phyloP scores from a whole-genome alignment of 176 grass and related monocot genomes.

The Lolium perenne region DNA sequence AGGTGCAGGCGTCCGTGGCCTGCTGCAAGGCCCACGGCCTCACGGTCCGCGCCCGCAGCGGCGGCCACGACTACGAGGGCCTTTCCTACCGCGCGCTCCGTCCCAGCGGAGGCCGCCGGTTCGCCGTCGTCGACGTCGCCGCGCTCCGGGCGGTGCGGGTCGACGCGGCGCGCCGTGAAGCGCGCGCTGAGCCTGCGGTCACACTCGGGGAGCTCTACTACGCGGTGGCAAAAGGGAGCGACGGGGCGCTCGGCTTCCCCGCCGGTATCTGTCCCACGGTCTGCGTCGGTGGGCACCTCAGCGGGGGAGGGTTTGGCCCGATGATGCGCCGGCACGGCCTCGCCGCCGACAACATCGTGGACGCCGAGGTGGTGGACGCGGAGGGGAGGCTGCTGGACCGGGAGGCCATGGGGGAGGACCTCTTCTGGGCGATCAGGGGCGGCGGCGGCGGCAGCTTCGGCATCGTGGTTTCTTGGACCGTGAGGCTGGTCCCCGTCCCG shows the following conservation, averaged over 20 bases:
- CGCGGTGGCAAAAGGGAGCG: slow-evolving; percentile 37
- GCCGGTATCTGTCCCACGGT: slow-evolving; percentile 68
- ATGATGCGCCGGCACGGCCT: slow-evolving; percentile 65
- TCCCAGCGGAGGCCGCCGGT: slow-evolving; percentile 7
- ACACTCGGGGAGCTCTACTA: slow-evolving; percentile 78
- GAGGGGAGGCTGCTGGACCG: slow-evolving; percentile 53
- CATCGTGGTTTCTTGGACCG: slow-evolving; percentile 69
- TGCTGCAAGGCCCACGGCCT: slow-evolving; percentile 48
- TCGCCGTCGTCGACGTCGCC: slow-evolving; percentile 63
- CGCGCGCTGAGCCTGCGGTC: slow-evolving; percentile 48
- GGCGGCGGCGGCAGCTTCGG: slow-evolving; percentile 77
- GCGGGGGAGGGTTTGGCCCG: slow-evolving; percentile 63
- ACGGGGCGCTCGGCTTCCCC: slow-evolving; percentile 48
- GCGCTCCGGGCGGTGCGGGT: slow-evolving; percentile 46
- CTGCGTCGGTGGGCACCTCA: slow-evolving; percentile 65
- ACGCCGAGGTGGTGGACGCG: slow-evolving; percentile 60
- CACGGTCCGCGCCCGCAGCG: slow-evolving; percentile 56
- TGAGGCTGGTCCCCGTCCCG: slow-evolving; percentile 65
- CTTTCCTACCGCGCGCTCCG: slow-evolving; percentile 58
- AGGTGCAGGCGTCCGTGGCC: slow-evolving; percentile 52
- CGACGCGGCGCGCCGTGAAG: slow-evolving; percentile 33
- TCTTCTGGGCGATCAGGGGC: slow-evolving; percentile 78
- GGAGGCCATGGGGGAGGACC: slow-evolving; percentile 58
- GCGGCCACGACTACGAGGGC: slow-evolving; percentile 78
- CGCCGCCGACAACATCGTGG: slow-evolving; percentile 64